Evolutionary conservation across 176 grass and related monocot genomes (phyloP).

Genomic region (Dactylis glomerata): DNA sequence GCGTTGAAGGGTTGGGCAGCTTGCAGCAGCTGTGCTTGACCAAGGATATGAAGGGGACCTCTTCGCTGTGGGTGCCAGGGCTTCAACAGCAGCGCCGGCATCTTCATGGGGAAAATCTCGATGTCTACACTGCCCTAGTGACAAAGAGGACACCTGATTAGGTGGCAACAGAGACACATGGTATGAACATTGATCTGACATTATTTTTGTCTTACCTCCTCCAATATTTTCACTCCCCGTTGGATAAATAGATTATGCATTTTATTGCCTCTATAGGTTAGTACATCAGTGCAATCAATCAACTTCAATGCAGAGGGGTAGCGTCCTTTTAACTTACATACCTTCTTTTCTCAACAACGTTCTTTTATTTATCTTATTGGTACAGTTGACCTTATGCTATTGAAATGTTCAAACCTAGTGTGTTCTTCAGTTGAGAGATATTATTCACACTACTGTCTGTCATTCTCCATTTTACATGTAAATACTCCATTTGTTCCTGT

Average conservation of each 20-base stretch:
- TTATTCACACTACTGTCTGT: not conserved
- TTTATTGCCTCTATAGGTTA: not conserved
- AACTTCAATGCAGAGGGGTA: not conserved
- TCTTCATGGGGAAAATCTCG: not conserved
- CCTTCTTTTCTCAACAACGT: not conserved
- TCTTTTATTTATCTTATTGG: not conserved
- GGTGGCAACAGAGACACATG: not conserved
- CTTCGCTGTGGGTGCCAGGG: conserved; percentile 16
- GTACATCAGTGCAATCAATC: not conserved
- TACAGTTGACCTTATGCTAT: not conserved
- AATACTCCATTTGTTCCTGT: not conserved
- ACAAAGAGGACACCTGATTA: not conserved
- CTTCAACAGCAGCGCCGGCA: not conserved
- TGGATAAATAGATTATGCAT: not conserved
- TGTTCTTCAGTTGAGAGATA: not conserved
- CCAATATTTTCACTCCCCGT: not conserved
- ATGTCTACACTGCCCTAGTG: not conserved
- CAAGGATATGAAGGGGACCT: not conserved
- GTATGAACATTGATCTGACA: not conserved
- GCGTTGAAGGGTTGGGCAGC: not conserved
- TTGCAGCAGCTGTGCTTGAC: not conserved
- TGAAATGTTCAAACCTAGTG: not conserved
- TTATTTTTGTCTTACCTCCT: not conserved
- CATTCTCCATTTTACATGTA: not conserved
- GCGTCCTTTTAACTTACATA: not conserved